Conservation (phyloP, 2,329 filamentous ascomycete genomes). For the Alternaria burnsii region DNA sequence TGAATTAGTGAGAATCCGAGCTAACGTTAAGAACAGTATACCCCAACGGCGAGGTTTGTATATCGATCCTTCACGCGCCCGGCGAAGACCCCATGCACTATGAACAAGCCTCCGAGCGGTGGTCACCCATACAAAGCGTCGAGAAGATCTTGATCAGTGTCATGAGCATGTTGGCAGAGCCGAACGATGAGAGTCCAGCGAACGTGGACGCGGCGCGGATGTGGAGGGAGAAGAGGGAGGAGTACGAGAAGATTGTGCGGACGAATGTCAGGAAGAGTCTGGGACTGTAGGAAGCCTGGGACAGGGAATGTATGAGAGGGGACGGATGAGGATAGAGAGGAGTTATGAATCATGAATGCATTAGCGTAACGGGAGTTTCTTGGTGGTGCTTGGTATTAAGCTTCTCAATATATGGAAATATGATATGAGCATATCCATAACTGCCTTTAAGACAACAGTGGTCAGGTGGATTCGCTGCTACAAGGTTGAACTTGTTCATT, state of each 20-base stretch:
- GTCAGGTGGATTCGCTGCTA: neutral
- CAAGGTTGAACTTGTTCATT: neutral
- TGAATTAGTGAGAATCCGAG: neutral
- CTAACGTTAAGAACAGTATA: constrained; percentile 67
- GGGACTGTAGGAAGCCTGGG: constrained; percentile 36
- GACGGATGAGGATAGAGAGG: neutral
- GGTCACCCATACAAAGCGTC: constrained; percentile 93
- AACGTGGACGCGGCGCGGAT: constrained; percentile 92
- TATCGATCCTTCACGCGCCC: constrained; percentile 94
- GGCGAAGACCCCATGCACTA: constrained; percentile 95
- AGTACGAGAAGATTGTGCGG: constrained; percentile 81
- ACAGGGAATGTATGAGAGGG: neutral
- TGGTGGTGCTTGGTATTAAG: neutral
- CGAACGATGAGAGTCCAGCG: constrained; percentile 94
- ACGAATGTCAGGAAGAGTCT: constrained; percentile 56
- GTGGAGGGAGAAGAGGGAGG: constrained; percentile 80
- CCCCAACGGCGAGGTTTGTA: constrained; percentile 85
- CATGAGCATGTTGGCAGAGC: constrained; percentile 89
- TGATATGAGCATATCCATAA: neutral
- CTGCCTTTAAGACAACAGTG: neutral
- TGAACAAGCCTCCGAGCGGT: constrained; percentile 87
- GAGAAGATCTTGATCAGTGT: constrained; percentile 93
- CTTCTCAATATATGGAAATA: neutral
- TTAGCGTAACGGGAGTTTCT: constrained; percentile 24
- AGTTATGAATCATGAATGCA: constrained; percentile 17